phyloP scores from a whole-genome alignment of 2,329 filamentous ascomycete genomes.

The Verticillium tricorpus region DNA sequence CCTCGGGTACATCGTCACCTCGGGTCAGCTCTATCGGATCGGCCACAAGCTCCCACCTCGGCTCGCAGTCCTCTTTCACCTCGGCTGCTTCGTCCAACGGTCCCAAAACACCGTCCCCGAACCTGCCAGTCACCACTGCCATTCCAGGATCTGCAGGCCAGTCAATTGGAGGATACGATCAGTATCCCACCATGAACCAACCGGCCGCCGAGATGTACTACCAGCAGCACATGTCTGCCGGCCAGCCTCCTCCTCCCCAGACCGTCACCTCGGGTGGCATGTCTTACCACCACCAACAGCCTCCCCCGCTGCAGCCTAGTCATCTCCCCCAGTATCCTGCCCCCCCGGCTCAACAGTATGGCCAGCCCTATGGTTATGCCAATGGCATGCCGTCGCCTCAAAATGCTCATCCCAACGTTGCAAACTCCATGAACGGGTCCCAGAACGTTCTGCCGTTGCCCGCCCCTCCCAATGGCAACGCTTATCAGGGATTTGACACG shows the following conservation, averaged over 20 bases:
- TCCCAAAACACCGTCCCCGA: constrained; percentile 75
- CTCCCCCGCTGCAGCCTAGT: constrained; percentile 68
- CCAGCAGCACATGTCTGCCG: constrained; percentile 71
- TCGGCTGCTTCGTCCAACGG: constrained; percentile 55
- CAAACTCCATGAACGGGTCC: constrained; percentile 60
- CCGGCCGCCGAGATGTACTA: constrained; percentile 82
- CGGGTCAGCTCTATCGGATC: constrained; percentile 71
- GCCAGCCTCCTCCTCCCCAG: constrained; percentile 69
- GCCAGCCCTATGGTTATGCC: constrained; percentile 61
- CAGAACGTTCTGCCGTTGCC: constrained; percentile 69
- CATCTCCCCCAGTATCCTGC: constrained; percentile 61
- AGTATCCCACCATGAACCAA: constrained; percentile 71
- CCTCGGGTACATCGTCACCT: constrained; percentile 66
- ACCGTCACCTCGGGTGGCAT: constrained; percentile 70
- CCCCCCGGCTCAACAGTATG: constrained; percentile 53
- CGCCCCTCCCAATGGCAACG: constrained; percentile 45
- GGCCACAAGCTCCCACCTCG: constrained; percentile 44
- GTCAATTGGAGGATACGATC: constrained; percentile 33
- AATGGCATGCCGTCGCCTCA: constrained; percentile 81
- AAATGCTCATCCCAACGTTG: constrained; percentile 60
- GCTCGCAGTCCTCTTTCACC: constrained; percentile 51
- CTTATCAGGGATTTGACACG: constrained; percentile 65
- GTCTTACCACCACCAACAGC: constrained; percentile 71
- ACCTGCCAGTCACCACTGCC: constrained; percentile 47
- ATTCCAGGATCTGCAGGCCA: constrained; percentile 36